phyloP scores from a whole-genome alignment of 2,329 filamentous ascomycete species.

The Rasamsonia emersonii region DNA sequence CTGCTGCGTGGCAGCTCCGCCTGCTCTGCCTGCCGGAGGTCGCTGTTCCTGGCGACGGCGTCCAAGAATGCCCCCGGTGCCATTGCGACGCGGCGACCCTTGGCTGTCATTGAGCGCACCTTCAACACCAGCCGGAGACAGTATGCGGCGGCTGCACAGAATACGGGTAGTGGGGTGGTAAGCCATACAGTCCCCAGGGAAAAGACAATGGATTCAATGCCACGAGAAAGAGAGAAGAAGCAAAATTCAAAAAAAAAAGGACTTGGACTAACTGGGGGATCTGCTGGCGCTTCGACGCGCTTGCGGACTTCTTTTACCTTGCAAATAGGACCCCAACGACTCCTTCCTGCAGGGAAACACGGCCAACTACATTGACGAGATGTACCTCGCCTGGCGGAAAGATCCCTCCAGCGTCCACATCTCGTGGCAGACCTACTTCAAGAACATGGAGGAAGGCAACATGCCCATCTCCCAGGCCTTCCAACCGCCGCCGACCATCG shows the following conservation, averaged over 20 bases:
- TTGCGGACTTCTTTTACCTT: conserved; percentile 7
- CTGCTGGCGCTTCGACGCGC: conserved; percentile 12
- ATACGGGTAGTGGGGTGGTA: conserved; percentile 54
- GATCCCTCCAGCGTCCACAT: conserved; percentile 90
- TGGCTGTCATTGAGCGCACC: conserved; percentile 31
- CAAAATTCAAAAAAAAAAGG: neutral
- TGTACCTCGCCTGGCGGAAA: conserved; percentile 97
- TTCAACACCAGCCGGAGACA: conserved; percentile 35
- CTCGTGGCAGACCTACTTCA: conserved; percentile 99
- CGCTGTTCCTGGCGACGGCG: conserved; percentile 25
- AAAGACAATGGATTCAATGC: conserved; percentile 1
- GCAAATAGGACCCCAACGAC: conserved; percentile 70
- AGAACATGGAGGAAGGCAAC: conserved; percentile 95
- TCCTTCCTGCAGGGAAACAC: conserved; percentile 95
- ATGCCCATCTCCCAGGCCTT: conserved; percentile 98
- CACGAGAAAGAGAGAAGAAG: neutral
- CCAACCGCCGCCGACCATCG: conserved; percentile 85
- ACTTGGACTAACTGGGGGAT: conserved; percentile 15
- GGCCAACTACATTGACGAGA: conserved; percentile 98
- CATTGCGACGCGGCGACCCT: conserved; percentile 27
- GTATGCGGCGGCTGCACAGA: conserved; percentile 53
- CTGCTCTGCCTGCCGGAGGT: conserved; percentile 23
- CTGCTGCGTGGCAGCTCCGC: conserved; percentile 26
- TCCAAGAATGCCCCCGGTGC: conserved; percentile 18
- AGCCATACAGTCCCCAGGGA: conserved; percentile 21